Evolutionary conservation across 495 filamentous ascomycete species (phyloP).

Genomic region (Podospora comata): DNA sequence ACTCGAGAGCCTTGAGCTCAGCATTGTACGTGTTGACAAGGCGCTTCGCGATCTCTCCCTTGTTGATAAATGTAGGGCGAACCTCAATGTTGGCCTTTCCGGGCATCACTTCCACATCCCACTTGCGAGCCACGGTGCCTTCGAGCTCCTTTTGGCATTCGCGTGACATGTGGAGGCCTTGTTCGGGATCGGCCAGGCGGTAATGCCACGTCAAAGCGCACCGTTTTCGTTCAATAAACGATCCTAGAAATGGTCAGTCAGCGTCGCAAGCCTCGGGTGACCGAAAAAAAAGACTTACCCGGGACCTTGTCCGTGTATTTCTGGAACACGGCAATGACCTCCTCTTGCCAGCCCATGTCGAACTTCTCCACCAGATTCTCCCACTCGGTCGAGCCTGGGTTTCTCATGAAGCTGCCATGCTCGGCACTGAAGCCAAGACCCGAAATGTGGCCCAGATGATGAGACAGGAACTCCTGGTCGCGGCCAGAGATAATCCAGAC

Average conservation of each 20-base stretch:
- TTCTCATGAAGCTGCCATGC: constrained; percentile 88
- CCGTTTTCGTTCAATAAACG: constrained; percentile 88
- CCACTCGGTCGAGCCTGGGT: constrained; percentile 71
- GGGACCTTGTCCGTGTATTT: constrained; percentile 80
- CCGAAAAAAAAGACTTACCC: constrained; percentile 45
- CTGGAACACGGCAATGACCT: constrained; percentile 76
- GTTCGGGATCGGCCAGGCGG: constrained; percentile 80
- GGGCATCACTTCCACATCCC: constrained; percentile 89
- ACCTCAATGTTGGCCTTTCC: constrained; percentile 96
- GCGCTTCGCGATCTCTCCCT: constrained; percentile 83
- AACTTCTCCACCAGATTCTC: constrained; percentile 76
- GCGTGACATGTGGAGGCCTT: constrained; percentile 67
- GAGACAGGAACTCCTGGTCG: constrained; percentile 81
- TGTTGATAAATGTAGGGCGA: constrained; percentile 94
- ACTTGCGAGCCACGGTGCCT: constrained; percentile 66
- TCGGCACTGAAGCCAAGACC: constrained; percentile 88
- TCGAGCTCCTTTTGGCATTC: constrained; percentile 76
- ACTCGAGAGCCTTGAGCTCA: constrained; percentile 29
- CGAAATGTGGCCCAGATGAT: constrained; percentile 81
- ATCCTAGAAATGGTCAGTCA: constrained; percentile 50
- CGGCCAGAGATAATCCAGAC: constrained; percentile 99
- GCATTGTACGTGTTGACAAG: constrained; percentile 65
- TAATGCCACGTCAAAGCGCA: constrained; percentile 97
- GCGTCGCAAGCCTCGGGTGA: background rate
- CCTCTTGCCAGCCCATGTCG: constrained; percentile 85